Evolutionary conservation across 164 flowering plant genomes (phyloP).

Genomic region (grape (Vitis vinifera)): ASM3070453v1 NC_081818.1:2927001-2927500

Average conservation of each 20-base stretch:
- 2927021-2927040: too few relatives aligned
- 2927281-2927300: background rate
- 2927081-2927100: too few relatives aligned
- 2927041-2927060: too few relatives aligned
- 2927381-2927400: conserved; percentile 97
- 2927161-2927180: background rate
- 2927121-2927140: too few relatives aligned
- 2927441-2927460: conserved; percentile 87
- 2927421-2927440: conserved; percentile 87
- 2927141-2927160: background rate
- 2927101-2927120: too few relatives aligned
- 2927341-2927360: background rate
- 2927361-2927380: conserved; percentile 56
- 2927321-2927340: conserved; percentile 4
- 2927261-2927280: conserved; percentile 81
- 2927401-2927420: conserved; percentile 88
- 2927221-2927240: conserved; percentile 83
- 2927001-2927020: too few relatives aligned
- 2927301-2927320: background rate
- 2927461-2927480: background rate
- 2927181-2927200: conserved; percentile 79
- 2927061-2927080: too few relatives aligned
- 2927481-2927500: too few relatives aligned
- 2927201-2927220: conserved; percentile 92
- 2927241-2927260: conserved; percentile 77